A percentile compares a stretch with the other conserved stretches of the same genome.
These are phyloP conservation scores for Mycena latifolia DNA, from an alignment of 768 basidiomycete species.

Conservation along the genomic window DNA sequence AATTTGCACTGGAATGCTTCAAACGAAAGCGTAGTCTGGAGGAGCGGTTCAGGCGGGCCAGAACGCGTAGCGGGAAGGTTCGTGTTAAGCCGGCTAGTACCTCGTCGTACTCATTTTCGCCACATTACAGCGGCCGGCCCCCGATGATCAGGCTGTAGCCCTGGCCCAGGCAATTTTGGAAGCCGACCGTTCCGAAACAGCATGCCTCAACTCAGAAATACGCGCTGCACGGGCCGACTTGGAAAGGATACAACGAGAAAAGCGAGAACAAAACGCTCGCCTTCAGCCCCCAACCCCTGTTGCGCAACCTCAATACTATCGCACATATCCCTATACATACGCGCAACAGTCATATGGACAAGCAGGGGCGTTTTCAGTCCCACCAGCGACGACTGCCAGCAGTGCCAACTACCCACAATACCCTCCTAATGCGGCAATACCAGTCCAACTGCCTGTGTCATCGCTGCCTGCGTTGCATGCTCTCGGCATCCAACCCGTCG, in stretches of 20 bases:
- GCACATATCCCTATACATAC: conserved; percentile 74
- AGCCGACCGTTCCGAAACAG: conserved; percentile 72
- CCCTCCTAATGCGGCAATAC: conserved; percentile 58
- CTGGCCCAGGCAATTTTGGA: conserved; percentile 77
- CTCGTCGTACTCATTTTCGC: not conserved
- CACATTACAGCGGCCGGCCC: conserved; percentile 65
- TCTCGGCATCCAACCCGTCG: conserved; percentile 80
- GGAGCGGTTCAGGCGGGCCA: conserved; percentile 68
- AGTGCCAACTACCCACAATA: conserved; percentile 40
- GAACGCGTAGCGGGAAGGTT: conserved; percentile 69
- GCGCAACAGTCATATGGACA: conserved; percentile 65
- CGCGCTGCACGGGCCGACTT: conserved; percentile 72
- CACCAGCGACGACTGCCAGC: conserved; percentile 42
- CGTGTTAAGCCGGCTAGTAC: conserved; percentile 35
- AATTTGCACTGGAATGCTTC: conserved; percentile 76
- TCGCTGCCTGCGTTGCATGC: conserved; percentile 75
- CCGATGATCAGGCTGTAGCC: conserved; percentile 72
- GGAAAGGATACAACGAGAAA: conserved; percentile 78
- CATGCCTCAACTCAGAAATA: conserved; percentile 68
- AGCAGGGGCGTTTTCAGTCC: conserved; percentile 42
- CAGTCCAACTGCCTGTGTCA: conserved; percentile 79
- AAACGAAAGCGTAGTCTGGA: conserved; percentile 67
- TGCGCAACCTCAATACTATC: conserved; percentile 64
- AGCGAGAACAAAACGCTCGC: conserved; percentile 56
- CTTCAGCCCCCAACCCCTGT: conserved; percentile 42